These are phyloP conservation scores for Bipolaris cookei DNA, from an alignment of 2,329 filamentous ascomycete species.

Conservation along the genomic window DNA sequence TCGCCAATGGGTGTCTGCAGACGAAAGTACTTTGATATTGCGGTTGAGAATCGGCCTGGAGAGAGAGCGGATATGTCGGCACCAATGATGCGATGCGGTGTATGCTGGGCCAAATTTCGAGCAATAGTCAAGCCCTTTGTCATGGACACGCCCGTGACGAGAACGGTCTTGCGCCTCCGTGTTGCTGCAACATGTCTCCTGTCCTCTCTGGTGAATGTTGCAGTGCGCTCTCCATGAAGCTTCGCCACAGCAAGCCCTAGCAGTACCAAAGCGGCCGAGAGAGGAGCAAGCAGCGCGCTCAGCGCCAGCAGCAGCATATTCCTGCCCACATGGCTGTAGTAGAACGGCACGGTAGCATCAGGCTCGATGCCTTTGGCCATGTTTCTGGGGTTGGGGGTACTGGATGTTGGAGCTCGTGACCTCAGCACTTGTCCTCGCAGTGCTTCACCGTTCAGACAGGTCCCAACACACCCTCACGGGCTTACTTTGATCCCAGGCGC, in stretches of 20 bases:
- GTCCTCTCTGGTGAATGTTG: conserved; percentile 24
- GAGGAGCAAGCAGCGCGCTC: conserved; percentile 56
- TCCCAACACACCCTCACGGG: conserved; percentile 11
- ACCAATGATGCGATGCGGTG: conserved; percentile 73
- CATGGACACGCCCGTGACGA: conserved; percentile 77
- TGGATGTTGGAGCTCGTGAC: conserved; percentile 24
- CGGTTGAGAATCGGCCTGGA: conserved; percentile 61
- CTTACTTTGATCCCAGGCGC: conserved; percentile 9
- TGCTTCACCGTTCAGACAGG: conserved; percentile 14
- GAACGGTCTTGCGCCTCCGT: conserved; percentile 58
- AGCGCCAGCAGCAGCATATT: conserved; percentile 56
- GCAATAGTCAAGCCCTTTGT: conserved; percentile 72
- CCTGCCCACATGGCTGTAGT: conserved; percentile 54
- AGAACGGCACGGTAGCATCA: conserved; percentile 26
- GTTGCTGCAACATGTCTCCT: conserved; percentile 28
- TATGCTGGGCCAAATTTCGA: conserved; percentile 65
- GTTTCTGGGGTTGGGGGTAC: conserved; percentile 6
- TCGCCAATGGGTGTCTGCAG: conserved; percentile 44
- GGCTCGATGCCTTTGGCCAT: conserved; percentile 21
- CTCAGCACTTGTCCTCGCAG: conserved; percentile 15
- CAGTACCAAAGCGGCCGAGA: conserved; percentile 48
- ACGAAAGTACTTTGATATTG: conserved; percentile 63
- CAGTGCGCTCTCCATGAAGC: conserved; percentile 16
- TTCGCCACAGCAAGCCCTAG: conserved; percentile 36
- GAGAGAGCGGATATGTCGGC: conserved; percentile 62